Base-by-base conservation (phyloP, 1,139 yeast genomes). In the Meyerozyma carpophila region DNA sequence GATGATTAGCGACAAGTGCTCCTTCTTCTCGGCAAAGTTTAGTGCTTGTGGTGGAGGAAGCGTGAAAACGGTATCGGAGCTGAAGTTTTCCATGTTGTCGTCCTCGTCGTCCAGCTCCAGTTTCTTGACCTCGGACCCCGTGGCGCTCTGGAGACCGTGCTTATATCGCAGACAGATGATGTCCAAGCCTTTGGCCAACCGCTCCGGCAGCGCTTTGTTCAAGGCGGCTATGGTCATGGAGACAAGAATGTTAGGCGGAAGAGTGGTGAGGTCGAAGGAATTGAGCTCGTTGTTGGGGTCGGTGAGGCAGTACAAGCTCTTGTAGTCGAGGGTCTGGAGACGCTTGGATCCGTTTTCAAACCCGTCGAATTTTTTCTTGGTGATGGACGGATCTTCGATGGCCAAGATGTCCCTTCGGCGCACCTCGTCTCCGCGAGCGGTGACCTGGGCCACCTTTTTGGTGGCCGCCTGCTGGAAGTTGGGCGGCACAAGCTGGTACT, bases 181-280 rank as follows among this genome's bases (percentile, higher is more conserved):
- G 16, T 80, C 79, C 47, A 89, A 66, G 0, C 88, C 94, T 47
- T 81, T 79, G n/a, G 79, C 68, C 39, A 93, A 68, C 47, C 73
- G 76, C 8, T 69, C 68, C 0, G 74, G 67, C 43, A 79, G 77
- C 0, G 81, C 79, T 36, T 74, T 74, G 41, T 71, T 70, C 54
- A 84, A 71, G 2, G 85, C 90, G 37, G 79, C 77, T 45, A 81
- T 68, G 18, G 84, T 87, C 74, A 84, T 83, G 39, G 79, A 75
- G 29, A 76, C 74, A 44, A 89, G 77, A 4, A 84, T 71, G 45
- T 82, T 79, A 32, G 75, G 76, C 1, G 94, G 86, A 13, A 91
- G 68, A 8, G 78, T 67, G 7, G 87, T 74, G 42, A 89, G 78
- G 59, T 90, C 93, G 56, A 88, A 84, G 41, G 74, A 70, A 25